These are phyloP conservation scores for Aegilops tauschii DNA, from an alignment of 176 grass and related monocot species.

Conservation along the genomic window DNA sequence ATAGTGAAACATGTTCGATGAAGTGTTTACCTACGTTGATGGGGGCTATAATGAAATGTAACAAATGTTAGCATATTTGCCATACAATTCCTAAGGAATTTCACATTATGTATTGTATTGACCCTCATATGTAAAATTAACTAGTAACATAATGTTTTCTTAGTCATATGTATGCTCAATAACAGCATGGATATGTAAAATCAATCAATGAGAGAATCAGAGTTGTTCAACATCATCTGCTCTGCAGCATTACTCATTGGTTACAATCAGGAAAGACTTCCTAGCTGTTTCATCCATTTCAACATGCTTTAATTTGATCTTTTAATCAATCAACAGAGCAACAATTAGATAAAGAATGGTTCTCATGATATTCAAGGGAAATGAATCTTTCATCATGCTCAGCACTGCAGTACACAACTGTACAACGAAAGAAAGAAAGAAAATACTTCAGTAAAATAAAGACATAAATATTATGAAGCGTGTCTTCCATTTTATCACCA, in stretches of 20 bases:
- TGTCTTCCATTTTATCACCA: background rate
- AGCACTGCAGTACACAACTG: background rate
- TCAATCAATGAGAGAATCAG: slow-evolving; percentile 4
- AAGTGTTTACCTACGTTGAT: slow-evolving; percentile 1
- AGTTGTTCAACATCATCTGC: background rate
- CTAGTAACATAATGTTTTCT: background rate
- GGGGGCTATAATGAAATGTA: background rate
- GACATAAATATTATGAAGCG: slow-evolving; percentile 12
- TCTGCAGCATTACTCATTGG: slow-evolving; percentile 7
- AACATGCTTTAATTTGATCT: slow-evolving; percentile 19
- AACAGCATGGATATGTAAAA: background rate
- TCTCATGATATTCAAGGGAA: slow-evolving; percentile 18
- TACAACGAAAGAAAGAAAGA: slow-evolving; percentile 6
- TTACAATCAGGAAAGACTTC: background rate
- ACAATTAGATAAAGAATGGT: background rate
- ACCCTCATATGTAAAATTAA: slow-evolving; percentile 9
- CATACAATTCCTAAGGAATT: background rate
- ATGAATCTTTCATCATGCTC: slow-evolving; percentile 15
- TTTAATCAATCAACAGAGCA: background rate
- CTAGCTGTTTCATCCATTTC: slow-evolving; percentile 4
- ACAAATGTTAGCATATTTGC: background rate
- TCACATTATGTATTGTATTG: background rate
- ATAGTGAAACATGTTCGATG: slow-evolving; percentile 18
- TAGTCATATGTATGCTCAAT: slow-evolving; percentile 15
- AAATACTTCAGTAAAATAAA: background rate